Conservation (phyloP, 1,284 basidiomycete species). For the Golubevia sp. region DNA sequence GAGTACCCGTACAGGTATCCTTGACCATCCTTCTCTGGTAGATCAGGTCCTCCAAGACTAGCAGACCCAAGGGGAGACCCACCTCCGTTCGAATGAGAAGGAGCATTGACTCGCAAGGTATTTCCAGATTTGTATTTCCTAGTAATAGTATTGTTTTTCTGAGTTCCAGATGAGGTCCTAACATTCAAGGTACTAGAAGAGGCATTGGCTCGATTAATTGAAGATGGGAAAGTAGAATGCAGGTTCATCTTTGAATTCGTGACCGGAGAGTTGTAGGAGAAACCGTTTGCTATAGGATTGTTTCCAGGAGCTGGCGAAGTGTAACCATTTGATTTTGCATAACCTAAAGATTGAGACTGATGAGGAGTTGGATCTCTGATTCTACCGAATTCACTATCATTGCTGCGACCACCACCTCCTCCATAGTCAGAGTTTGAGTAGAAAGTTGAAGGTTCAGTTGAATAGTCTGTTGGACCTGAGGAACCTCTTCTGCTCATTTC, state of each 20-base stretch:
- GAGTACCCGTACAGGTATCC: constrained; percentile 41
- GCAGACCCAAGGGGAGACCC: not conserved
- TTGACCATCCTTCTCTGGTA: not conserved
- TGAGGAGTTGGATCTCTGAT: not conserved
- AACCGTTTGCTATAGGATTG: too few species aligned
- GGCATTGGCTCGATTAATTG: too few species aligned
- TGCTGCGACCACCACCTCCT: not conserved
- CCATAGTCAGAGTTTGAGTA: not conserved
- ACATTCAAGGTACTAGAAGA: too few species aligned
- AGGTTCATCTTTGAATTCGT: too few species aligned
- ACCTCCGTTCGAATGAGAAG: not conserved
- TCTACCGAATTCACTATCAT: not conserved
- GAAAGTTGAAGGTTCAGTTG: not conserved
- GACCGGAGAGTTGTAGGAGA: too few species aligned
- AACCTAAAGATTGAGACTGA: not conserved
- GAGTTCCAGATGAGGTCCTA: too few species aligned
- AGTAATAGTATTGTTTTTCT: too few species aligned
- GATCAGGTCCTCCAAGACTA: not conserved
- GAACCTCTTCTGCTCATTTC: not conserved
- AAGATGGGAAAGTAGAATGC: too few species aligned
- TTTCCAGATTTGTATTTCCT: not conserved
- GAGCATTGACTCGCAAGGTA: not conserved
- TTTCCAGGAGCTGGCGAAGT: too few species aligned
- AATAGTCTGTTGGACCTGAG: not conserved
- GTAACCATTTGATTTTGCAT: not conserved